Conservation (phyloP, 2,329 filamentous ascomycete genomes). For the Paraconiothyrium brasiliense region DNA sequence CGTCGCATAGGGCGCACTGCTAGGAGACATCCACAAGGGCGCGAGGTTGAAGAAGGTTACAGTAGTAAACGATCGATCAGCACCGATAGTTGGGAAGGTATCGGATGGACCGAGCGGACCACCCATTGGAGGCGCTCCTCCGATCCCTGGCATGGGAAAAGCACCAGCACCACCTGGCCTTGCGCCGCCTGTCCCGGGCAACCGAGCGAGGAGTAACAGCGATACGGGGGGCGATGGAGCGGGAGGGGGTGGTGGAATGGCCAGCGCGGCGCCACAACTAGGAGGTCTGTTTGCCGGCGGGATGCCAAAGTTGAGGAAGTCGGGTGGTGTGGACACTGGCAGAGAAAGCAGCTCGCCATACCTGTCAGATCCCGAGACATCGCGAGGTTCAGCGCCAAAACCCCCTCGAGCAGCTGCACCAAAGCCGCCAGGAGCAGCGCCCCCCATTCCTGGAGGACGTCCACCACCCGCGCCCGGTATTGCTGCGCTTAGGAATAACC, state of each 20-base stretch:
- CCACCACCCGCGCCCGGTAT: slow-evolving; percentile 69
- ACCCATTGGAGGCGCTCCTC: slow-evolving; percentile 78
- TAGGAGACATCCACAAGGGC: slow-evolving; percentile 89
- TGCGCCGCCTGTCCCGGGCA: slow-evolving; percentile 72
- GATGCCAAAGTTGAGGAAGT: slow-evolving; percentile 93
- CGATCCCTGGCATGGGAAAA: slow-evolving; percentile 71
- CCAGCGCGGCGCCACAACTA: slow-evolving; percentile 72
- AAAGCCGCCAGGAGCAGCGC: slow-evolving; percentile 58
- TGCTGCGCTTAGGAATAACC: slow-evolving; percentile 57
- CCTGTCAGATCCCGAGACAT: slow-evolving; percentile 79
- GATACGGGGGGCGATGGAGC: slow-evolving; percentile 63
- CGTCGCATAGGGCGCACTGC: slow-evolving; percentile 75
- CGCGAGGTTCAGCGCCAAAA: slow-evolving; percentile 61
- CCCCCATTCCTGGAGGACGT: slow-evolving; percentile 61
- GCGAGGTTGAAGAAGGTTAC: slow-evolving; percentile 78
- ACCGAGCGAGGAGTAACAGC: slow-evolving; percentile 82
- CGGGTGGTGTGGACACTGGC: slow-evolving; percentile 69
- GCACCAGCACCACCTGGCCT: slow-evolving; percentile 66
- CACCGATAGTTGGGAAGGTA: slow-evolving; percentile 71
- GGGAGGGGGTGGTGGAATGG: slow-evolving; percentile 29
- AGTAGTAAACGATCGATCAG: slow-evolving; percentile 91
- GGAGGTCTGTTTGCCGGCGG: slow-evolving; percentile 90
- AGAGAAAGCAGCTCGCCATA: slow-evolving; percentile 77
- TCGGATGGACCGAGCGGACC: slow-evolving; percentile 66
- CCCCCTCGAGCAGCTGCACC: slow-evolving; percentile 63